phyloP scores from a whole-genome alignment of 352 stramenopile genomes.

The Globisporangium recalcitrans region DNA sequence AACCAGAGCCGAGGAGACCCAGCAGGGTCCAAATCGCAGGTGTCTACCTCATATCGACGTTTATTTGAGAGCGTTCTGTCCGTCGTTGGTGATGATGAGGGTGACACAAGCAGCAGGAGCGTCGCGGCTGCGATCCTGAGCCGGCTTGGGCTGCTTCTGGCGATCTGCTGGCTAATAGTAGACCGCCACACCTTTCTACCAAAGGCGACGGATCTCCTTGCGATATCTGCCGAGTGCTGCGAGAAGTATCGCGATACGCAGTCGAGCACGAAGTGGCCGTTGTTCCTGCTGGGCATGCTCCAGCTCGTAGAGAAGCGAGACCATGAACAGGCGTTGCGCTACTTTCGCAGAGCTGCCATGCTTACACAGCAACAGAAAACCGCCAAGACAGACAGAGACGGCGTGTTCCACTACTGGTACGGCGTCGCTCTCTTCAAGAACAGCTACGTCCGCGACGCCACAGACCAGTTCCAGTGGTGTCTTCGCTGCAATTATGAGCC shows the following conservation, averaged over 20 bases:
- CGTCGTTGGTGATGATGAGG: not conserved
- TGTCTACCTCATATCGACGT: not conserved
- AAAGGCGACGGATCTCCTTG: slow-evolving; percentile 1
- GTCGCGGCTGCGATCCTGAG: slow-evolving; percentile 9
- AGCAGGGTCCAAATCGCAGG: not conserved
- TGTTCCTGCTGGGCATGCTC: slow-evolving; percentile 45
- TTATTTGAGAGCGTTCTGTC: not conserved
- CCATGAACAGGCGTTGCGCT: slow-evolving; percentile 21
- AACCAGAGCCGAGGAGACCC: not conserved
- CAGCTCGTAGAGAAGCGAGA: slow-evolving; percentile 25
- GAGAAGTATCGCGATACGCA: not conserved
- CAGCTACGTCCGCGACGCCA: slow-evolving; percentile 14
- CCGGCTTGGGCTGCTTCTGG: slow-evolving; percentile 9
- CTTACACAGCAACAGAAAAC: slow-evolving; percentile 1
- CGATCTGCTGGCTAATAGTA: not conserved
- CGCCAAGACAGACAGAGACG: not conserved
- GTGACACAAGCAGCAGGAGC: not conserved
- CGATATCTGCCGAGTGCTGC: slow-evolving; percentile 1
- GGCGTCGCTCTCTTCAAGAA: slow-evolving; percentile 40
- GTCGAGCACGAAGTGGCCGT: slow-evolving; percentile 18
- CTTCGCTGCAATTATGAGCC: slow-evolving; percentile 46
- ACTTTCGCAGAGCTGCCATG: slow-evolving; percentile 22
- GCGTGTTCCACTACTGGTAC: slow-evolving; percentile 53
- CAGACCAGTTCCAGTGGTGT: slow-evolving; percentile 31
- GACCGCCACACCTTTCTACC: not conserved